phyloP scores from a whole-genome alignment of 2,329 filamentous ascomycete species.

The Xylariaceae sp. region DNA sequence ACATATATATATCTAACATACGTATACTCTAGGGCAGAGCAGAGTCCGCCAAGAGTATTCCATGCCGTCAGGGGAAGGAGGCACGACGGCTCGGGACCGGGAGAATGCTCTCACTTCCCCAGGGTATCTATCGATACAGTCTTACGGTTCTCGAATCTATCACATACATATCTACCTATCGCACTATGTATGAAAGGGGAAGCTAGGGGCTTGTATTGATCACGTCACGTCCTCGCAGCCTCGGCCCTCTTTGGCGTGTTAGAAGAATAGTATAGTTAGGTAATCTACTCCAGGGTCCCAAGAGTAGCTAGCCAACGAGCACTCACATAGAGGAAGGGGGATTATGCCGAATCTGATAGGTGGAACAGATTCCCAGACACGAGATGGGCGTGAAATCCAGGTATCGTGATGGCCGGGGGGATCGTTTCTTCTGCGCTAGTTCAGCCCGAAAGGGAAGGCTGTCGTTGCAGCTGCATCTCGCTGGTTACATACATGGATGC shows the following conservation, averaged over 20 bases:
- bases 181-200: constrained; percentile 9
- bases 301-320: neutral
- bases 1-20: neutral
- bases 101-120: constrained; percentile 6
- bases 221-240: neutral
- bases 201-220: neutral
- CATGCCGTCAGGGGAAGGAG: constrained; percentile 1
- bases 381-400: too few species aligned
- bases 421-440: neutral
- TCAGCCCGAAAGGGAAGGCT: constrained; percentile 24
- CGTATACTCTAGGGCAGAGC: neutral
- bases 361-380: neutral
- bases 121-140: neutral
- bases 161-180: too few species aligned
- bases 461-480: neutral
- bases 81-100: constrained; percentile 1
- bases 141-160: constrained; percentile 8
- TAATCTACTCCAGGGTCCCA: too few species aligned
- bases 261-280: too few species aligned
- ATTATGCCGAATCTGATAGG: constrained; percentile 9
- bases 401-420: too few species aligned
- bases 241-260: too few species aligned
- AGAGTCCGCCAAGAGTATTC: neutral
- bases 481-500: constrained; percentile 12
- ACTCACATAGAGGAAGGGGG: neutral